Evolutionary conservation across 75 land plant genomes (phyloP).

Genomic region (Isoetes taiwanensis): DNA sequence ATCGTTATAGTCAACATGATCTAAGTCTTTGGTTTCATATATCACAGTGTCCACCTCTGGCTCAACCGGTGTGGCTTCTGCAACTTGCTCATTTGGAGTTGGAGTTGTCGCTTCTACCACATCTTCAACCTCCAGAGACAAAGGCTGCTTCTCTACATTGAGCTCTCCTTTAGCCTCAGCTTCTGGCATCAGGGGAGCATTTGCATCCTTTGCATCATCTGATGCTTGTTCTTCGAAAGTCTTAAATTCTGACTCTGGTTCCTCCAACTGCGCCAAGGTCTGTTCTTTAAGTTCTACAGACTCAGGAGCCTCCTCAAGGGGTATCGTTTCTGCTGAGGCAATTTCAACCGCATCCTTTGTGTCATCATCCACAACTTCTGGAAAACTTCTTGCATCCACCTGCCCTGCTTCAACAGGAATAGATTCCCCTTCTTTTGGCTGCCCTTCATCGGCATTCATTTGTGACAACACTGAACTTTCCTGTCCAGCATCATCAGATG

Average conservation of each 20-base stretch:
- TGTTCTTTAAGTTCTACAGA: background rate
- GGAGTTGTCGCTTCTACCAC: no score
- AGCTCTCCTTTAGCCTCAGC: no score
- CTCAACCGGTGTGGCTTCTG: no score
- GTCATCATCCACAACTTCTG: conserved; percentile 4
- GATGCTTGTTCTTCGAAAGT: background rate
- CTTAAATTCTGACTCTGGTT: background rate
- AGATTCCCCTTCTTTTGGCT: background rate
- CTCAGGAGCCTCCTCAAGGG: conserved; percentile 1
- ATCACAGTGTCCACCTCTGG: no score
- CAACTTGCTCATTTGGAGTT: no score
- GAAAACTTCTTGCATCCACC: background rate
- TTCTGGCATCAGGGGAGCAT: no score
- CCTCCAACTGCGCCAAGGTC: background rate
- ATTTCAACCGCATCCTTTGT: background rate
- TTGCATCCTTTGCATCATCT: background rate
- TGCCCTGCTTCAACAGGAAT: background rate
- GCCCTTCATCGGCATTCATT: conserved; percentile 13
- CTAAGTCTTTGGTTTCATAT: no score
- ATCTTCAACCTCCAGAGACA: no score
- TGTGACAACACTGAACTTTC: no score
- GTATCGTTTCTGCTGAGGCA: background rate
- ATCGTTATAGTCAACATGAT: background rate
- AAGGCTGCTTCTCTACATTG: no score
- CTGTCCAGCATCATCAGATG: no score